These are phyloP conservation scores for Pelargonium exstipulatum DNA, from an alignment of 441 rosid species.

Conservation along the genomic window DNA sequence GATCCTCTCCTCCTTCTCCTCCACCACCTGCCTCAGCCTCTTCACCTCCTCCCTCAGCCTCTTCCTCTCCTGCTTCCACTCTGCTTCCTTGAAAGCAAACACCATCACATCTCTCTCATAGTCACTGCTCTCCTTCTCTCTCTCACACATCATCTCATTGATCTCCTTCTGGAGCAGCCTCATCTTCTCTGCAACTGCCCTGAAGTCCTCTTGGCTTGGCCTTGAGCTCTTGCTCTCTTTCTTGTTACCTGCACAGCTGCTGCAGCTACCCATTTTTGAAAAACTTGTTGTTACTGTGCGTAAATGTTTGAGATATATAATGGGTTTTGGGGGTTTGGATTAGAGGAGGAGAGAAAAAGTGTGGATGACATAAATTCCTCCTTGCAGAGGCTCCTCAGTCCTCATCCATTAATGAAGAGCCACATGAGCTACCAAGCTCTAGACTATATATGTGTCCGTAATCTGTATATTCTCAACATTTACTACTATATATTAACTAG, in stretches of 20 bases:
- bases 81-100: constrained; percentile 49
- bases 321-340: constrained; percentile 9
- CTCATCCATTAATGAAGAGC: constrained; percentile 22
- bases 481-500: too few relatives aligned
- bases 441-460: too few relatives aligned
- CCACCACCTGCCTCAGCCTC: constrained; percentile 43
- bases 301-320: background rate
- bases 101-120: constrained; percentile 44
- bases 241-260: constrained; percentile 31
- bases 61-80: constrained; percentile 68
- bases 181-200: constrained; percentile 32
- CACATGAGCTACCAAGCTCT: constrained; percentile 1
- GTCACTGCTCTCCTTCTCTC: constrained; percentile 39
- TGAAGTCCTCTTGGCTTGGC: constrained; percentile 18
- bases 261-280: constrained; percentile 38
- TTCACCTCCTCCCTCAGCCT: constrained; percentile 56
- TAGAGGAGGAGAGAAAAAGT: constrained; percentile 16
- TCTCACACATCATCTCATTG: constrained; percentile 34
- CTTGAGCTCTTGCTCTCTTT: constrained; percentile 18
- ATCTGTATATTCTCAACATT: too few relatives aligned
- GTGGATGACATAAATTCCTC: constrained; percentile 32
- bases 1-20: constrained; percentile 44
- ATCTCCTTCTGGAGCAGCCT: constrained; percentile 44
- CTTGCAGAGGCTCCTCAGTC: constrained; percentile 14
- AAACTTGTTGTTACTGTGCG: background rate